phyloP scores from a whole-genome alignment of 345 rosid genomes.

The Rhizophora apiculata region DNA sequence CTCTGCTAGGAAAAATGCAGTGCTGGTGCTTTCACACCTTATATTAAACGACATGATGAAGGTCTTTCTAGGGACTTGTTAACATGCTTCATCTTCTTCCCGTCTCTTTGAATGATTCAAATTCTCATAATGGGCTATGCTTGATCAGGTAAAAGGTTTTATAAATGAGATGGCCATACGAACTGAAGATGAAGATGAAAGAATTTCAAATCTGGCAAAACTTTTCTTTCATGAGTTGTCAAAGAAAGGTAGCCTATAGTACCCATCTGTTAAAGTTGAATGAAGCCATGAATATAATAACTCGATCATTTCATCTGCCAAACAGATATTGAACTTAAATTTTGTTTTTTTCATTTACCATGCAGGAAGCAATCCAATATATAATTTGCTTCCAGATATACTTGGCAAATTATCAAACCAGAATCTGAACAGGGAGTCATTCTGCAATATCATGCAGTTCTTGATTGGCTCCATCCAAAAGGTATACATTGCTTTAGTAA shows the following conservation, averaged over 20 bases:
- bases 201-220: slow-evolving; percentile 88
- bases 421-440: slow-evolving; percentile 65
- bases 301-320: slow-evolving; percentile 5
- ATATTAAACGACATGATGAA: slow-evolving; percentile 99
- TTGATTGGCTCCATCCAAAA: slow-evolving; percentile 92
- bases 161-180: slow-evolving; percentile 90
- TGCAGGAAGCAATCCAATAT: slow-evolving; percentile 93
- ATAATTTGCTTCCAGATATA: slow-evolving; percentile 94
- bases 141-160: slow-evolving; percentile 84
- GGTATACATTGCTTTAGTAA: slow-evolving; percentile 40
- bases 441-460: slow-evolving; percentile 93
- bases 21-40: slow-evolving; percentile 95
- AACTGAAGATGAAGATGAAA: slow-evolving; percentile 79
- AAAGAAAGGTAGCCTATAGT: slow-evolving; percentile 66
- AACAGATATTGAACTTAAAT: slow-evolving; percentile 14
- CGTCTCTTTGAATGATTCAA: slow-evolving; percentile 12
- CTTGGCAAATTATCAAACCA: slow-evolving; percentile 78
- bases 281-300: slow-evolving; percentile 1
- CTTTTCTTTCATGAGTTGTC: slow-evolving; percentile 90
- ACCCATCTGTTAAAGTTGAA: not conserved
- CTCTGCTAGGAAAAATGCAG: slow-evolving; percentile 94
- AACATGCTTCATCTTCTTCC: slow-evolving; percentile 15
- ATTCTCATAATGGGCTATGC: slow-evolving; percentile 28
- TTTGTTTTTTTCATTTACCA: slow-evolving; percentile 14
- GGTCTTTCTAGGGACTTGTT: slow-evolving; percentile 49